These are phyloP conservation scores for Arachnopeziza araneosa DNA, from an alignment of 2,329 filamentous ascomycete genomes.

Conservation along the genomic window DNA sequence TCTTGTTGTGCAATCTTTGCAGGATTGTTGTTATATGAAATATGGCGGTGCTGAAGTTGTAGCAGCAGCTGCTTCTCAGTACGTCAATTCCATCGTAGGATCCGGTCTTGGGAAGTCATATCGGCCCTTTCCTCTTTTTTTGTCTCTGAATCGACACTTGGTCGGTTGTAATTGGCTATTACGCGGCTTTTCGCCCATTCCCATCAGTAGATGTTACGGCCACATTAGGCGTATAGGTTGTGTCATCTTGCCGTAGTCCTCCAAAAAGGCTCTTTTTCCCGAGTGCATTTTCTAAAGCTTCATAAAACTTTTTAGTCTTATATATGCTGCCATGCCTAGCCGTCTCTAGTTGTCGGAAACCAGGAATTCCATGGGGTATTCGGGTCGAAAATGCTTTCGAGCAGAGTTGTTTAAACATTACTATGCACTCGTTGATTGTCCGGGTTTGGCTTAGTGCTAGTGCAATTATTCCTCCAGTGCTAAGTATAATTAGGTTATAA, in stretches of 20 bases:
- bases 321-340: neutral
- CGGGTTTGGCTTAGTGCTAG: neutral
- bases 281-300: neutral
- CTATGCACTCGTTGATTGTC: neutral
- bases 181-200: neutral
- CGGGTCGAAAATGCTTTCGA: too few species aligned
- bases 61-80: too few species aligned
- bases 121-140: neutral
- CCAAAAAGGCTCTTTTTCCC: neutral
- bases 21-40: constrained; percentile 3
- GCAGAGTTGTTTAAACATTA: neutral
- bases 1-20: constrained; percentile 1
- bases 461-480: neutral
- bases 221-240: neutral
- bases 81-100: too few species aligned
- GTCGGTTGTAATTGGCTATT: neutral
- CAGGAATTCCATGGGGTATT: too few species aligned
- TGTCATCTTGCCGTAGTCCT: neutral
- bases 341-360: too few species aligned
- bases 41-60: too few species aligned
- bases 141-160: neutral
- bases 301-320: neutral
- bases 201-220: neutral
- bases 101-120: too few species aligned
- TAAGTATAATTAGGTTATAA: neutral